Percentiles rank a stretch among this genome's conserved stretches.
These are phyloP conservation scores for Colletotrichum sp. DNA, from an alignment of 2,329 filamentous ascomycete species.

Conservation along the genomic window DNA sequence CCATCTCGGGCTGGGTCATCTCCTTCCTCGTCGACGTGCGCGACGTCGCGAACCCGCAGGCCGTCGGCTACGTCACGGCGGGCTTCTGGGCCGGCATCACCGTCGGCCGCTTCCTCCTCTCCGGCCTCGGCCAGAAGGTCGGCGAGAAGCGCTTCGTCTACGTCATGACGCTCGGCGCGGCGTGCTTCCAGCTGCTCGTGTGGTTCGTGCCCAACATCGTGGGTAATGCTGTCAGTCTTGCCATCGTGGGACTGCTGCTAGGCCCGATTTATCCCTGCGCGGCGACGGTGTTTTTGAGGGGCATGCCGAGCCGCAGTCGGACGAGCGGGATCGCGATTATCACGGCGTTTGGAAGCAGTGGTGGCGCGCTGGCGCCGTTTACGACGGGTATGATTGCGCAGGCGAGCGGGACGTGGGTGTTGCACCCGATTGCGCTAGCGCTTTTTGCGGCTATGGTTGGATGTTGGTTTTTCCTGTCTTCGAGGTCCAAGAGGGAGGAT, in stretches of 20 bases:
- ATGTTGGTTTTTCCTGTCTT: slow-evolving; percentile 54
- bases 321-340: slow-evolving; percentile 71
- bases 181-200: slow-evolving; percentile 75
- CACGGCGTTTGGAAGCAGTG: slow-evolving; percentile 72
- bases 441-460: slow-evolving; percentile 69
- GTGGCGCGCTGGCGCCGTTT: slow-evolving; percentile 71
- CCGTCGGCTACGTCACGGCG: slow-evolving; percentile 81
- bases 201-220: slow-evolving; percentile 82
- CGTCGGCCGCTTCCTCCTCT: slow-evolving; percentile 76
- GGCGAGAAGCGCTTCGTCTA: slow-evolving; percentile 77
- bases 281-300: slow-evolving; percentile 65
- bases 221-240: slow-evolving; percentile 70
- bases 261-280: slow-evolving; percentile 83
- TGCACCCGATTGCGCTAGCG: slow-evolving; percentile 71
- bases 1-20: slow-evolving; percentile 86
- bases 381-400: slow-evolving; percentile 69
- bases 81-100: slow-evolving; percentile 78
- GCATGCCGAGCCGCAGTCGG: slow-evolving; percentile 66
- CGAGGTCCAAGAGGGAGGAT: not conserved
- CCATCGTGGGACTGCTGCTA: slow-evolving; percentile 76
- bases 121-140: slow-evolving; percentile 67
- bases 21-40: slow-evolving; percentile 80
- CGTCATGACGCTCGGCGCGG: slow-evolving; percentile 63
- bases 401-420: slow-evolving; percentile 65
- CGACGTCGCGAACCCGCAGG: slow-evolving; percentile 65